These are phyloP conservation scores for Akanthomyces lecanii DNA, from an alignment of 2,329 filamentous ascomycete genomes.

Conservation along the genomic window DNA sequence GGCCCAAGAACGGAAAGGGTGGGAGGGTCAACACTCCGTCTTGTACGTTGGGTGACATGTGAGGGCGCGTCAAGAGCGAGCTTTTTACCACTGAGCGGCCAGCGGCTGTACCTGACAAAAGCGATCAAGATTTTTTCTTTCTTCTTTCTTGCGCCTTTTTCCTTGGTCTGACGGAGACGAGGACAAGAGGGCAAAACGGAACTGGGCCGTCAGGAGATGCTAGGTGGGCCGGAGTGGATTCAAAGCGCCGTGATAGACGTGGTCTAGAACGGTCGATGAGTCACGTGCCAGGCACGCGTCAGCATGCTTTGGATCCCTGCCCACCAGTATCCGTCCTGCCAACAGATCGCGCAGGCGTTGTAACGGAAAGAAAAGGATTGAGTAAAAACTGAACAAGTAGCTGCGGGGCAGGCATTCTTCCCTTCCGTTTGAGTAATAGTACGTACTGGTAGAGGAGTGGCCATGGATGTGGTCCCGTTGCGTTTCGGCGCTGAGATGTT, in stretches of 20 bases:
- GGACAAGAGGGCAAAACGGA: neutral
- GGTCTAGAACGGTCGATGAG: slow-evolving; percentile 15
- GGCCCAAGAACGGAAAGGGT: neutral
- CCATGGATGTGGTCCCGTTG: too few species aligned
- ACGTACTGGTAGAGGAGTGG: too few species aligned
- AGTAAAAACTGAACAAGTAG: too few species aligned
- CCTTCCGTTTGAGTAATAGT: too few species aligned
- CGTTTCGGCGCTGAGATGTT: too few species aligned
- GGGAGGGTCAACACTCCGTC: neutral
- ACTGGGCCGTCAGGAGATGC: neutral
- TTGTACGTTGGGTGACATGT: slow-evolving; percentile 1
- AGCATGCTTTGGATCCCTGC: neutral
- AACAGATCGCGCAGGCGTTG: too few species aligned
- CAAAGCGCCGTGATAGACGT: slow-evolving; percentile 3
- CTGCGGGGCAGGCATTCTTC: neutral
- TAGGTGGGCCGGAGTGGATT: neutral
- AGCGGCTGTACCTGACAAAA: too few species aligned
- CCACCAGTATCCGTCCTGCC: neutral
- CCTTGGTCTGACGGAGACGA: neutral
- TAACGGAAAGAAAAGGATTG: too few species aligned
- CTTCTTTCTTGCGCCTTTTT: neutral
- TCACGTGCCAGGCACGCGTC: slow-evolving; percentile 16
- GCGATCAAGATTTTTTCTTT: neutral
- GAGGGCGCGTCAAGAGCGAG: neutral
- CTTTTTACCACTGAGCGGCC: too few species aligned